These are phyloP conservation scores for Zygoascus ofunaensis DNA, from an alignment of 805 yeast species.

Conservation along the genomic window DNA sequence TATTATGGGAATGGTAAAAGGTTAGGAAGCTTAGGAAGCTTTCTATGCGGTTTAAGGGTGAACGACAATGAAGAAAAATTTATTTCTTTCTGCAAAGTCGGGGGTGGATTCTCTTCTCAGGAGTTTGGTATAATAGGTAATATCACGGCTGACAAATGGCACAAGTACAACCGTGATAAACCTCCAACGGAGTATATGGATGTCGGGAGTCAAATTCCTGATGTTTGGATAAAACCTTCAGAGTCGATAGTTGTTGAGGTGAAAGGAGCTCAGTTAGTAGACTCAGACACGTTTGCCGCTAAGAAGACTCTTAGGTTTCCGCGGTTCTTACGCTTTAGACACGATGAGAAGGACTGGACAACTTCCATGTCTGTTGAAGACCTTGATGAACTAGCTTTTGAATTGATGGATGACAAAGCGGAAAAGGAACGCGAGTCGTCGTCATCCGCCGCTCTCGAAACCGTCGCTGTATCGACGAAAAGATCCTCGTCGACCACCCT, in stretches of 20 bases:
- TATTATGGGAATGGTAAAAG: conserved; percentile 55
- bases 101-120: conserved; percentile 68
- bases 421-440: too few relatives aligned
- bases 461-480: too few relatives aligned
- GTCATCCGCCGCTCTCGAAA: too few relatives aligned
- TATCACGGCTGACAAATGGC: conserved; percentile 56
- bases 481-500: conserved; percentile 21
- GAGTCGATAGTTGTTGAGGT: conserved; percentile 74
- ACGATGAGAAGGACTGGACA: conserved; percentile 51
- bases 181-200: conserved; percentile 33
- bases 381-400: conserved; percentile 31
- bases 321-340: conserved; percentile 56
- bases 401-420: conserved; percentile 14
- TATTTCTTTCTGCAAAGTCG: conserved; percentile 65
- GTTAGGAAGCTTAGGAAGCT: conserved; percentile 37
- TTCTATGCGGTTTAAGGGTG: conserved; percentile 60
- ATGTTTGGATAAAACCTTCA: conserved; percentile 70
- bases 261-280: conserved; percentile 66
- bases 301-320: conserved; percentile 71
- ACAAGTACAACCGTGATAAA: conserved; percentile 28
- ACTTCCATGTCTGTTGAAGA: conserved; percentile 49
- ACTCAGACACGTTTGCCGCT: conserved; percentile 45
- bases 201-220: conserved; percentile 39
- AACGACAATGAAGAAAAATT: conserved; percentile 34
- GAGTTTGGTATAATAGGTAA: conserved; percentile 54